Evolutionary conservation across 768 basidiomycete genomes (phyloP), one percentile per base, ranked within the genome.

Genomic region (Neoboletus subvelutipes): DNA sequence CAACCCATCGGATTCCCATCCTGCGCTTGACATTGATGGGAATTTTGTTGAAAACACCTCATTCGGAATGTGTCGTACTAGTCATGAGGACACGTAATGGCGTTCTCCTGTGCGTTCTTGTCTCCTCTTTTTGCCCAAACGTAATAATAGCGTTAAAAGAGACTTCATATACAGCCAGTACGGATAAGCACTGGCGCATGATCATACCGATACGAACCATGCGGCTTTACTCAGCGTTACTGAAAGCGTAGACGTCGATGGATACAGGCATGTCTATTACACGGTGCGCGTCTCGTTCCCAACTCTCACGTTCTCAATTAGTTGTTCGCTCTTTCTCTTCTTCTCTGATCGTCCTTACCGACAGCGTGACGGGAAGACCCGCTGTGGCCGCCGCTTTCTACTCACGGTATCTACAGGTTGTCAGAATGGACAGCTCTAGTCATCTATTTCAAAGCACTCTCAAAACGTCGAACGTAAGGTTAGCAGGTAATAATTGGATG

Each of bases 281-380:
- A 42, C 17, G 51, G 20, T 20, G 9, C 15, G 22, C 17, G 20
- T 33, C 43, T 45, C 43, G 18, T n/a, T n/a, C n/a, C n/a, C n/a
- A n/a, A n/a, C n/a, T n/a, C 34, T 24, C 24, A 55, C 37, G n/a
- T 31, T 37, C 41, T 47, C n/a, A 18, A 37, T 49, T 4, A 0
- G n/a, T 26, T 52, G 39, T 4, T 59, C 12, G n/a, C n/a, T 26
- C 26, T 20, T 12, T 55, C 40, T 63, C 43, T n/a, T n/a, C n/a
- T n/a, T n/a, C 41, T 60, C 40, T n/a, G 49, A 36, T 3, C 20
- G 12, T 24, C 18, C 31, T 15, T 12, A 24, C 37, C 20, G 12
- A 26, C 33, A n/a, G 17, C 8, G 29, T 26, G n/a, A 37, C 29
- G 15, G 50, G 34, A 37, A 26, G 17, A 15, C 49, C n/a, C n/a